Percentiles rank a stretch among this genome's conserved stretches.
Evolutionary conservation across 306 rosid genomes (phyloP).

Genomic region (Sesbania bispinosa): DNA sequence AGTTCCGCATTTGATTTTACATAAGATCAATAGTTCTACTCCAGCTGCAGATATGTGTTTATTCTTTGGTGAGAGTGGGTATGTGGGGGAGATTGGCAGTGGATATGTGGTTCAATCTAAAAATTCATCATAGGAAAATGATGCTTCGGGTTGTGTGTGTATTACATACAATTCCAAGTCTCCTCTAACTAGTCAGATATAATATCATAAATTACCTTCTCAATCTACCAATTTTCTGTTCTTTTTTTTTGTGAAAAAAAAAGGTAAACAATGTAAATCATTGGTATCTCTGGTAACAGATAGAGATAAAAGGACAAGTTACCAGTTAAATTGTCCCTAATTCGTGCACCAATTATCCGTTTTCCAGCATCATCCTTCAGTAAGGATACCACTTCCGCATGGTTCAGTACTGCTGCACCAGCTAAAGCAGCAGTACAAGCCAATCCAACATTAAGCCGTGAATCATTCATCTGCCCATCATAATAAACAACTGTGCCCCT

Average conservation of each 20-base stretch:
- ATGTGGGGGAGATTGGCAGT: too few relatives aligned
- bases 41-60: not conserved
- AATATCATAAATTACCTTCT: not conserved
- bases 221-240: not conserved
- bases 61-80: too few relatives aligned
- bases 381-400: slow-evolving; percentile 81
- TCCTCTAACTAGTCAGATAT: not conserved
- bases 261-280: not conserved
- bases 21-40: not conserved
- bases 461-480: slow-evolving; percentile 99
- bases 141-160: not conserved
- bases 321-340: slow-evolving; percentile 87
- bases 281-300: not conserved
- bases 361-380: slow-evolving; percentile 72
- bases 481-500: slow-evolving; percentile 96
- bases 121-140: not conserved
- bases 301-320: slow-evolving; percentile 21
- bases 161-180: not conserved
- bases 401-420: slow-evolving; percentile 98
- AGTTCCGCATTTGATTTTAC: slow-evolving; percentile 5
- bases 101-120: not conserved
- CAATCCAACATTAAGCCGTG: slow-evolving; percentile 89
- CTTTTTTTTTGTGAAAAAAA: not conserved
- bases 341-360: slow-evolving; percentile 77
- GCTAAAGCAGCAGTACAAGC: slow-evolving; percentile 94